phyloP scores from a whole-genome alignment of 805 yeast species.

The Grigorovia yakushimaensis region DNA sequence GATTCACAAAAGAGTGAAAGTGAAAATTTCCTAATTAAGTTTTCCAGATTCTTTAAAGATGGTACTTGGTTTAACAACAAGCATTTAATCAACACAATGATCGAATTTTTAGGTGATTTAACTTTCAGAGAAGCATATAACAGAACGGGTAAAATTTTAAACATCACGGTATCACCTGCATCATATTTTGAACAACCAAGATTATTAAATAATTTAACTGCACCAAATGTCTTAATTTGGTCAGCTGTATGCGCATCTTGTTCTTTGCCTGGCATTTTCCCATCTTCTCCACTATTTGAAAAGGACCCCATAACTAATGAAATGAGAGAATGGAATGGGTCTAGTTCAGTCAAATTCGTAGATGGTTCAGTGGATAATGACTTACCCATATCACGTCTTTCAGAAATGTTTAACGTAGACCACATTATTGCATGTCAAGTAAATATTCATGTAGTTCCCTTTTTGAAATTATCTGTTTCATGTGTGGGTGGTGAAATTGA shows the following conservation, averaged over 20 bases:
- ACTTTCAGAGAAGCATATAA: constrained; percentile 91
- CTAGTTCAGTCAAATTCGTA: constrained; percentile 62
- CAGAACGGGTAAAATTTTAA: constrained; percentile 80
- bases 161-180: constrained; percentile 86
- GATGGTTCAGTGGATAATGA: constrained; percentile 95
- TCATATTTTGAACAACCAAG: constrained; percentile 84
- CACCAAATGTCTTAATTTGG: constrained; percentile 73
- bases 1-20: constrained; percentile 39
- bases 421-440: constrained; percentile 96
- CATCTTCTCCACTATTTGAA: constrained; percentile 73
- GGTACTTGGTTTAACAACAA: constrained; percentile 83
- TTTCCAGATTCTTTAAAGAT: constrained; percentile 55
- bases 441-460: constrained; percentile 88
- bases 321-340: constrained; percentile 68
- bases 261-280: constrained; percentile 82
- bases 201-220: constrained; percentile 63
- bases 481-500: constrained; percentile 64
- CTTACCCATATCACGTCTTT: constrained; percentile 74
- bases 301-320: constrained; percentile 65
- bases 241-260: constrained; percentile 88
- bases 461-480: constrained; percentile 55
- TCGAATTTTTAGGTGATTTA: constrained; percentile 69
- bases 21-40: constrained; percentile 40
- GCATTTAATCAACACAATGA: constrained; percentile 62
- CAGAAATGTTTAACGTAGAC: constrained; percentile 94